These are phyloP conservation scores for Rhododendron vialii DNA, from an alignment of 148 eudicot genomes.

Conservation along the genomic window DNA sequence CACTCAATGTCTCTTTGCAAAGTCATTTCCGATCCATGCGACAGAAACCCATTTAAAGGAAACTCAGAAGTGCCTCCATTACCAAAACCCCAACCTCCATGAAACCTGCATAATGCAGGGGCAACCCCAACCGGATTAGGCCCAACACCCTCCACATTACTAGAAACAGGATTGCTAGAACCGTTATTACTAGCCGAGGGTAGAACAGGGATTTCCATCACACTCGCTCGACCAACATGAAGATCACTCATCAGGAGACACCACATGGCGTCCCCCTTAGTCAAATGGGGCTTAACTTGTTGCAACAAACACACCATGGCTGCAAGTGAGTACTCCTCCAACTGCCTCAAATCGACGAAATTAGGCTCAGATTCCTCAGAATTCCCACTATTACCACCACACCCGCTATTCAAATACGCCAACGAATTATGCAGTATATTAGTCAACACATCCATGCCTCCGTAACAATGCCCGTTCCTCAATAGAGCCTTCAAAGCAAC, in stretches of 20 bases:
- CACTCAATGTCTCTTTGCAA: constrained; percentile 74
- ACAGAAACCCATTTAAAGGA: constrained; percentile 47
- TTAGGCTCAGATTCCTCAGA: constrained; percentile 48
- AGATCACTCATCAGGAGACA: constrained; percentile 96
- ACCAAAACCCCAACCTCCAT: constrained; percentile 91
- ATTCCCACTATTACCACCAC: constrained; percentile 30
- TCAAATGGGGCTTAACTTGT: constrained; percentile 77
- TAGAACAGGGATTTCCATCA: constrained; percentile 74
- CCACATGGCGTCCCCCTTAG: constrained; percentile 97
- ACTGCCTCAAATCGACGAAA: constrained; percentile 74
- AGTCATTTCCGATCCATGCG: constrained; percentile 47
- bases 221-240: constrained; percentile 85
- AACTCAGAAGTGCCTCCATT: constrained; percentile 51
- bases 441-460: constrained; percentile 87
- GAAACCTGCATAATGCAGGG: constrained; percentile 70
- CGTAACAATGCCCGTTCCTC: constrained; percentile 83
- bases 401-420: constrained; percentile 59
- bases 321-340: constrained; percentile 85
- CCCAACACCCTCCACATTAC: constrained; percentile 38
- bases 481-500: constrained; percentile 66
- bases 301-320: constrained; percentile 91
- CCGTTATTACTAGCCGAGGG: constrained; percentile 35
- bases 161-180: constrained; percentile 18
- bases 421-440: constrained; percentile 77
- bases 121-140: constrained; percentile 41